Percentiles rank a stretch among this genome's conserved stretches.
These are phyloP conservation scores for Phytophthora aleatoria DNA, from an alignment of 352 stramenopile genomes.

Conservation along the genomic window DNA sequence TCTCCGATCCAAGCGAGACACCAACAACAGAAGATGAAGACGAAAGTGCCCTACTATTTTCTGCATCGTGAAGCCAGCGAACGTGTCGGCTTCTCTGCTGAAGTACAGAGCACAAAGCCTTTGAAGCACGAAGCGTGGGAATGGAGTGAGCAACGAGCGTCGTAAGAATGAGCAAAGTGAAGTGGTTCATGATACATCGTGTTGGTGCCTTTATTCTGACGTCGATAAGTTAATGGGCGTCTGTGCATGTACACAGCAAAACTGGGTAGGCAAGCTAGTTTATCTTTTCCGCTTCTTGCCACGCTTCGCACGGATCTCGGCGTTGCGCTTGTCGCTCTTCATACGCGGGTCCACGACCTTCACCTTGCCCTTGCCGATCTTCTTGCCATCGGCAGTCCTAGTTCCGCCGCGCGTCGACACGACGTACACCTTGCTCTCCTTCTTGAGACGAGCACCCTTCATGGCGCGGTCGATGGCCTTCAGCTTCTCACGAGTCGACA, in stretches of 20 bases:
- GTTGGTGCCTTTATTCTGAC: conserved; percentile 31
- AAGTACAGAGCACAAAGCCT: conserved; percentile 12
- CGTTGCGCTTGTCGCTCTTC: conserved; percentile 96
- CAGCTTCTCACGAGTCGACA: conserved; percentile 98
- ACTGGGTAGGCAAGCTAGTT: conserved; percentile 19
- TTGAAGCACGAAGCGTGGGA: conserved; percentile 55
- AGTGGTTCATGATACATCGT: conserved; percentile 33
- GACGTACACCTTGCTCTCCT: conserved; percentile 97
- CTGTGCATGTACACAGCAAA: conserved; percentile 32
- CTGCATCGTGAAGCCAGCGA: conserved; percentile 52
- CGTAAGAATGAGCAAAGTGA: conserved; percentile 4
- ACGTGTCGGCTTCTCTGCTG: conserved; percentile 28
- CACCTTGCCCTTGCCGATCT: conserved; percentile 85
- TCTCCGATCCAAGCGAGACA: neutral
- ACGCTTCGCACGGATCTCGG: conserved; percentile 80
- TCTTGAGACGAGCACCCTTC: conserved; percentile 89
- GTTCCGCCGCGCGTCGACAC: conserved; percentile 86
- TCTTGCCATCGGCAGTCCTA: conserved; percentile 73
- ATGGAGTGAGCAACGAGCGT: conserved; percentile 35
- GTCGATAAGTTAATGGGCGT: conserved; percentile 60
- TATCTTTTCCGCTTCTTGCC: conserved; percentile 90
- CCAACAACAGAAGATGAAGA: conserved; percentile 13
- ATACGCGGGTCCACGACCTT: conserved; percentile 98
- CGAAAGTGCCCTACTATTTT: conserved; percentile 54
- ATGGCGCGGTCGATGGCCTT: conserved; percentile 98